Evolutionary conservation across 139 green algal species (phyloP).

Genomic region (Closterium sp.): DNA sequence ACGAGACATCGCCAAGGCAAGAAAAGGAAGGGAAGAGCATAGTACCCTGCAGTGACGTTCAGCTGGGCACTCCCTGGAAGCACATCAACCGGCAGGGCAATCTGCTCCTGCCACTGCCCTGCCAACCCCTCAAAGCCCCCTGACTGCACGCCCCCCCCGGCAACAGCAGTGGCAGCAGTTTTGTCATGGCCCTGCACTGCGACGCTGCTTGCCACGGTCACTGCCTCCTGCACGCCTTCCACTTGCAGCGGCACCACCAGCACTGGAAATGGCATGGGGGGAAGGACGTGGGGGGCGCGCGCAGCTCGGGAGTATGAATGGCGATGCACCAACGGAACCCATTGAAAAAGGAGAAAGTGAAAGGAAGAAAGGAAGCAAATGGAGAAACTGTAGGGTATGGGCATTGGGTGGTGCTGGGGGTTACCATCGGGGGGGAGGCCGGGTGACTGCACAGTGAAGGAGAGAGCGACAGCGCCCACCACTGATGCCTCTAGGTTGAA

Average conservation of each 20-base stretch:
- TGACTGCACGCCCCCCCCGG: background rate
- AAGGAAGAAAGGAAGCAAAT: too few species aligned
- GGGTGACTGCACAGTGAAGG: background rate
- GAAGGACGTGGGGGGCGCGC: background rate
- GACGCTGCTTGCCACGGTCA: constrained; percentile 31
- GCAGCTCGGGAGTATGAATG: too few species aligned
- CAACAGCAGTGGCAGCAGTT: constrained; percentile 23
- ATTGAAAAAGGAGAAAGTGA: too few species aligned
- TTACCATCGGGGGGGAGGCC: background rate
- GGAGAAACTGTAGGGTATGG: too few species aligned
- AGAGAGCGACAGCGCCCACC: background rate
- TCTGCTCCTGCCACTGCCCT: constrained; percentile 42
- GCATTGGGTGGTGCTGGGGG: background rate
- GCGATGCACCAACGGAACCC: too few species aligned
- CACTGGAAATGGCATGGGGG: too few species aligned
- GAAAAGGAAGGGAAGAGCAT: background rate
- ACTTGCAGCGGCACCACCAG: constrained; percentile 30
- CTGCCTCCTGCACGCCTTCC: constrained; percentile 23
- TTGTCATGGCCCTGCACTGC: constrained; percentile 10
- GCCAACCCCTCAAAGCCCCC: background rate
- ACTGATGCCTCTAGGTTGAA: background rate
- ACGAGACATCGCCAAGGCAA: background rate
- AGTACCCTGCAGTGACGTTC: constrained; percentile 24
- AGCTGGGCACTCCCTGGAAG: constrained; percentile 36
- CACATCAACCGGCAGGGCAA: constrained; percentile 38